These are phyloP conservation scores for Fagopyrum homotropicum DNA, from an alignment of 148 eudicot genomes.

Conservation along the genomic window DNA sequence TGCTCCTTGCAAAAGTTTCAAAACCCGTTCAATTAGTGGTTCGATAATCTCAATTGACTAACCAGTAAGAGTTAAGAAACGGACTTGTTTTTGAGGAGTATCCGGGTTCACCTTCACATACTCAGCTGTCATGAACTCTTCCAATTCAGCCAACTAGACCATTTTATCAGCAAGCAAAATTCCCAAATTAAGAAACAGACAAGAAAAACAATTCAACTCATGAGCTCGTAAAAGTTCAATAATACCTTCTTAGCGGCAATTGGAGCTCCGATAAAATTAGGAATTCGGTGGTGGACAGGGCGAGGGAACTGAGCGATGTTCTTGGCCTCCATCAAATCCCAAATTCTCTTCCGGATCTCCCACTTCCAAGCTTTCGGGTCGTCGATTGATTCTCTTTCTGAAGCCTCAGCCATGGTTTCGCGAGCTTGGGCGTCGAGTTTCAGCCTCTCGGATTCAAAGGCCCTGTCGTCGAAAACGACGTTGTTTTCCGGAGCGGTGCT, in stretches of 20 bases:
- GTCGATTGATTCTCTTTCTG: constrained; percentile 25
- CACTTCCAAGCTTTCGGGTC: constrained; percentile 93
- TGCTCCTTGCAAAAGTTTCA: neutral
- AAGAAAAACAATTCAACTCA: neutral
- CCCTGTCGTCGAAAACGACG: constrained; percentile 43
- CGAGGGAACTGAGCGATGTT: constrained; percentile 81
- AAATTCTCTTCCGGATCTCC: constrained; percentile 69
- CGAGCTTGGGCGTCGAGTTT: constrained; percentile 67
- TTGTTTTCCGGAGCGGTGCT: constrained; percentile 19
- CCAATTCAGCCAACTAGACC: constrained; percentile 61
- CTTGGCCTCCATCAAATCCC: constrained; percentile 80
- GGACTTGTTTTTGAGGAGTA: constrained; percentile 92
- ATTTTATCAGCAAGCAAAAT: neutral
- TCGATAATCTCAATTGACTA: constrained; percentile 21
- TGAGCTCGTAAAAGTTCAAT: neutral
- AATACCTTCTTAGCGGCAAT: constrained; percentile 58
- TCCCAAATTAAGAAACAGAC: neutral
- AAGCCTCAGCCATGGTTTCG: constrained; percentile 53
- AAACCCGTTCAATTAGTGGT: neutral
- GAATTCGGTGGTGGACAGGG: constrained; percentile 92
- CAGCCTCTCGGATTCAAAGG: constrained; percentile 62
- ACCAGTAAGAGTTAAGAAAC: constrained; percentile 85
- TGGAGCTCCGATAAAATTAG: constrained; percentile 66
- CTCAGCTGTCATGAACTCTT: constrained; percentile 49
- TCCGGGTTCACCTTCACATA: constrained; percentile 97